These are phyloP conservation scores for Voacanga thouarsii DNA, from an alignment of 257 asterid genomes.

Conservation along the genomic window DNA sequence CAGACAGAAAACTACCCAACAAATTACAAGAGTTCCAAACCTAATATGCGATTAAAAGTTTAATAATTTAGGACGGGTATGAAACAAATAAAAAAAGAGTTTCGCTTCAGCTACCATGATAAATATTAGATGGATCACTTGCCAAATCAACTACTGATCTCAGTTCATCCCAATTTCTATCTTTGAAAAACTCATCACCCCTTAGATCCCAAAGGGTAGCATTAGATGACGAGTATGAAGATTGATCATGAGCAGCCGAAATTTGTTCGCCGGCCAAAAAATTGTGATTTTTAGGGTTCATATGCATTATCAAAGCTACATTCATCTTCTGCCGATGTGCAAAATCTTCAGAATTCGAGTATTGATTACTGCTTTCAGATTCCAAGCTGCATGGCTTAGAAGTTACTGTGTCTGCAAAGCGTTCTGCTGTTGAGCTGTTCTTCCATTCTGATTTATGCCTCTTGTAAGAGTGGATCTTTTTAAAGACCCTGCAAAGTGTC, in stretches of 20 bases:
- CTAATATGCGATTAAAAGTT: no score
- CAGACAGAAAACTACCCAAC: no score
- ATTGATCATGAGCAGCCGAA: background rate
- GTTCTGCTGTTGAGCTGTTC: background rate
- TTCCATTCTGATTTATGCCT: constrained; percentile 23
- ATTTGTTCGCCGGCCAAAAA: background rate
- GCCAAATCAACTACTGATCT: constrained; percentile 23
- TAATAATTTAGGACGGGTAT: no score
- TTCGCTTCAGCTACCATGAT: background rate
- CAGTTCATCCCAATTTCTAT: constrained; percentile 24
- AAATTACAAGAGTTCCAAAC: no score
- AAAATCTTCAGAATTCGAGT: background rate
- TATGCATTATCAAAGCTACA: background rate
- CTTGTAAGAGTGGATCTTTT: constrained; percentile 25
- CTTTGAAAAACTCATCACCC: constrained; percentile 6
- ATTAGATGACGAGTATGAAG: constrained; percentile 8
- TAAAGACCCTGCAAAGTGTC: constrained; percentile 39
- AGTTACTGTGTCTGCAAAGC: background rate
- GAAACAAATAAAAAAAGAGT: no score
- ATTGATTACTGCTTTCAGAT: background rate
- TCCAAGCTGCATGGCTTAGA: constrained; percentile 14
- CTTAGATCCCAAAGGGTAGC: constrained; percentile 12
- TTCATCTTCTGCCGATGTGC: background rate
- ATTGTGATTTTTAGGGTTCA: background rate
- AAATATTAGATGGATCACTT: background rate